phyloP scores from a whole-genome alignment of 1,139 yeast species.

The Taphrina deformans region DNA sequence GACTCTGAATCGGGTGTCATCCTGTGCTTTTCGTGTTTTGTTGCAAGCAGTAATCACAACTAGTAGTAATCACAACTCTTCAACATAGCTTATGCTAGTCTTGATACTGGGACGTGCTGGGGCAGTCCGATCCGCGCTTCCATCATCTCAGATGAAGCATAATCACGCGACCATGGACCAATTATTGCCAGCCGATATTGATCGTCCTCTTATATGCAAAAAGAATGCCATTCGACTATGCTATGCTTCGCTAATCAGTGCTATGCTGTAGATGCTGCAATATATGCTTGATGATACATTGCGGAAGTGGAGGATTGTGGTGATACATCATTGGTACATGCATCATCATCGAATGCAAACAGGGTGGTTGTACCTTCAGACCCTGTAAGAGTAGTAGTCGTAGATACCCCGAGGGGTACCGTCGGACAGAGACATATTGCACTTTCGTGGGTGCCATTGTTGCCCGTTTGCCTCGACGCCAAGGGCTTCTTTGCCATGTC shows the following conservation, averaged over 20 bases:
- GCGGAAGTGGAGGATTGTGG: neutral
- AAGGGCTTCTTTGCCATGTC: neutral
- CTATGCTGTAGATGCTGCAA: neutral
- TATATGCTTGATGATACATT: neutral
- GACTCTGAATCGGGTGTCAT: too few species aligned
- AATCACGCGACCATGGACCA: too few species aligned
- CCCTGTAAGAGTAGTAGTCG: slow-evolving; percentile 28
- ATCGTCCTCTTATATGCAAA: too few species aligned
- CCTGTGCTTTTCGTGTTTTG: too few species aligned
- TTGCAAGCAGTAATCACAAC: too few species aligned
- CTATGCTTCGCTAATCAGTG: neutral
- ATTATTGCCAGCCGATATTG: too few species aligned
- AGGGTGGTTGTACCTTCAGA: neutral
- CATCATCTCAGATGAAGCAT: too few species aligned
- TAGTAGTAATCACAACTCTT: too few species aligned
- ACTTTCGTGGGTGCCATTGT: slow-evolving; percentile 26
- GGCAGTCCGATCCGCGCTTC: too few species aligned
- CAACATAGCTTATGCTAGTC: too few species aligned
- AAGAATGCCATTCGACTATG: neutral
- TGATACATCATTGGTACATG: neutral
- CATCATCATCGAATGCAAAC: neutral
- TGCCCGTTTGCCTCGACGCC: neutral
- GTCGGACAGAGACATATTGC: slow-evolving; percentile 12
- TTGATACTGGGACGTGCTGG: too few species aligned
- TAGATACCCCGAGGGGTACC: slow-evolving; percentile 23